A percentile compares a stretch with the other conserved stretches of the same genome.
Conservation (phyloP, 441 rosid species). For the Mallotus repandus region DNA sequence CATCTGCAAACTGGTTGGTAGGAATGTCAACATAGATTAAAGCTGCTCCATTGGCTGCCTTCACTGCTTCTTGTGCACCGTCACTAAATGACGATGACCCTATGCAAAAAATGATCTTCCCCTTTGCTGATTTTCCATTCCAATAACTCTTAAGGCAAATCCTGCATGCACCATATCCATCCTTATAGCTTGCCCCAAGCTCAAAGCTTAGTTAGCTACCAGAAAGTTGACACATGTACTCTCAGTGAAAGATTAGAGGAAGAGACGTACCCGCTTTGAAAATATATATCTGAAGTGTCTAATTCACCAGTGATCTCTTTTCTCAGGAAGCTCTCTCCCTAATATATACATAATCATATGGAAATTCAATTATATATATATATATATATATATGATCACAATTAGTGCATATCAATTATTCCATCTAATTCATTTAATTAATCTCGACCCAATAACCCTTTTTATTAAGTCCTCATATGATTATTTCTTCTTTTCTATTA, state of each 20-base stretch:
- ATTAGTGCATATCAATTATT: too few species aligned
- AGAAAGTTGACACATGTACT: too few species aligned
- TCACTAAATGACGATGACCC: slow-evolving; percentile 38
- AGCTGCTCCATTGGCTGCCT: slow-evolving; percentile 43
- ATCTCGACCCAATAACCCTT: too few species aligned
- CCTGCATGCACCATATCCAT: slow-evolving; percentile 22
- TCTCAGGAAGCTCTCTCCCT: slow-evolving; percentile 68
- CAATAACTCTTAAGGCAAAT: slow-evolving; percentile 41
- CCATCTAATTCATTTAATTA: too few species aligned
- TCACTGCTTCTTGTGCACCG: slow-evolving; percentile 52
- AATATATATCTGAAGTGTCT: slow-evolving; percentile 39
- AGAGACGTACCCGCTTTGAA: slow-evolving; percentile 41
- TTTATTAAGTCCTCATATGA: too few species aligned
- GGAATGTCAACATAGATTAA: slow-evolving; percentile 57
- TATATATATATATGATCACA: too few species aligned
- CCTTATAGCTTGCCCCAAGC: too few species aligned
- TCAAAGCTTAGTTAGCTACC: too few species aligned
- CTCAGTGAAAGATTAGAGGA: not conserved
- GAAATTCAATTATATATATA: too few species aligned
- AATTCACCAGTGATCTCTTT: slow-evolving; percentile 44
- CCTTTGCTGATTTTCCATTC: slow-evolving; percentile 37
- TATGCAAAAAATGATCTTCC: slow-evolving; percentile 48
- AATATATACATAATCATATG: not conserved
- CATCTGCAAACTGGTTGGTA: slow-evolving; percentile 42
- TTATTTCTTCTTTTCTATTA: not conserved